A percentile compares a stretch with the other conserved stretches of the same genome.
Conservation (phyloP, 768 basidiomycete species). For the Trametes villosa region DNA sequence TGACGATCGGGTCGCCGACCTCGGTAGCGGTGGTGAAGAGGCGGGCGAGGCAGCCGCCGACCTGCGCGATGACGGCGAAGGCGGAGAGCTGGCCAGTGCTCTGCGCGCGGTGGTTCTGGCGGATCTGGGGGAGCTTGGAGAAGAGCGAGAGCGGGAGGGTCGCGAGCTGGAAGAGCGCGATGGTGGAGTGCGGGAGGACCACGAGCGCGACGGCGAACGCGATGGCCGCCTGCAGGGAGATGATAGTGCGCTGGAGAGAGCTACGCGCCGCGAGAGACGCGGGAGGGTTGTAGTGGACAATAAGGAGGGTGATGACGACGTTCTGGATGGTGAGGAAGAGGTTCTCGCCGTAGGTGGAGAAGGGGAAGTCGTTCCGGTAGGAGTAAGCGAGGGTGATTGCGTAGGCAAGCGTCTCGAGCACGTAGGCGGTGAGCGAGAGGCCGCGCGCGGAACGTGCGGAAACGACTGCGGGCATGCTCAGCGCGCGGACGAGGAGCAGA, state of each 20-base stretch:
- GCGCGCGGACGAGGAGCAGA: neutral
- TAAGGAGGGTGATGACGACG: constrained; percentile 85
- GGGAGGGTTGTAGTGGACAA: constrained; percentile 64
- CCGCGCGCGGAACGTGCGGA: constrained; percentile 80
- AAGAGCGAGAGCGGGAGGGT: constrained; percentile 92
- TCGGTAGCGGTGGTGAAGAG: constrained; percentile 94
- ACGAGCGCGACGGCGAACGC: constrained; percentile 53
- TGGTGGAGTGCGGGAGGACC: constrained; percentile 47
- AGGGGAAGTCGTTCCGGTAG: constrained; percentile 83
- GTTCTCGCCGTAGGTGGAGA: constrained; percentile 98
- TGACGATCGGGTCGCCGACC: constrained; percentile 79
- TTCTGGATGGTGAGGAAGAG: constrained; percentile 91
- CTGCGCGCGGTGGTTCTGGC: constrained; percentile 70
- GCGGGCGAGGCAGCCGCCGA: constrained; percentile 87
- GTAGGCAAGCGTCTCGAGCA: constrained; percentile 90
- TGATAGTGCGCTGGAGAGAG: constrained; percentile 36
- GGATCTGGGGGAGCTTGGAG: constrained; percentile 94
- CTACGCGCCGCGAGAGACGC: constrained; percentile 27
- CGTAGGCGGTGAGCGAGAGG: constrained; percentile 82
- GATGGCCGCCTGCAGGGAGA: constrained; percentile 40
- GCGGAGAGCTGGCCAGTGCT: constrained; percentile 95
- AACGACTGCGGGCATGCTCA: constrained; percentile 53
- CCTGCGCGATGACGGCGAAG: constrained; percentile 87
- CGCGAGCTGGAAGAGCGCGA: constrained; percentile 77
- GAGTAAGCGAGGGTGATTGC: constrained; percentile 91